Evolutionary conservation across 345 rosid genomes (phyloP), one percentile per base, ranked within the genome.

Genomic region (Pistacia vera): DNA sequence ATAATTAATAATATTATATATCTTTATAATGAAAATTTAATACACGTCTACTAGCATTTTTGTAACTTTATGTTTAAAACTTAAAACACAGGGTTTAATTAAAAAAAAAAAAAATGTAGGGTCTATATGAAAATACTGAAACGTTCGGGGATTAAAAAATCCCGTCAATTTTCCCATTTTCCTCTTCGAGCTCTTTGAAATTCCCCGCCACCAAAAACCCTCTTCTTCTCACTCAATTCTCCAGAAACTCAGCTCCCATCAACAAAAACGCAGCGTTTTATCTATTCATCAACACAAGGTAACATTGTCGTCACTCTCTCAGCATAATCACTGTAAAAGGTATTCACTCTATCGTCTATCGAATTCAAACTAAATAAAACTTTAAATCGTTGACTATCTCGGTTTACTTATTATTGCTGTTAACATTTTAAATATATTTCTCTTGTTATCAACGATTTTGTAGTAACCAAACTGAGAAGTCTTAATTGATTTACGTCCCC

Each of bases 181-280:
- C 3, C 10, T 30, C 49, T 35, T 1, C 35, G 11, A 35, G 4
- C 14, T 7, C 77, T 52, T 73, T 54, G 60, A 63, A 73, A 73
- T 63, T 73, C 70, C 77, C 70, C 77, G 70, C 69, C 77, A 73
- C 68, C 30, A 9, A 71, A 22, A 48, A 0, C 14, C 22, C 2
- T 3, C 56, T 22, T 33, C 52, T 17, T n/a, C 60, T 71, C 59
- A 68, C 33, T 25, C 22, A 51, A 16, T n/a, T 4, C 57, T 16
- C 57, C 18, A 54, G 17, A 3, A 16, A 48, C 68, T 61, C 59
- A 33, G 58, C 68, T 62, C 58, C 52, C 52, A 52, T 36, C 36
- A 33, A 7, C 69, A 73, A 52, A 7, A 73, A 63, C 62, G 69
- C 77, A 11, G 52, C 54, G 52, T 73, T 73, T 73, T 8, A 9